phyloP scores from a whole-genome alignment of 2,329 filamentous ascomycete species.

The Penicillium janthinellum region DNA sequence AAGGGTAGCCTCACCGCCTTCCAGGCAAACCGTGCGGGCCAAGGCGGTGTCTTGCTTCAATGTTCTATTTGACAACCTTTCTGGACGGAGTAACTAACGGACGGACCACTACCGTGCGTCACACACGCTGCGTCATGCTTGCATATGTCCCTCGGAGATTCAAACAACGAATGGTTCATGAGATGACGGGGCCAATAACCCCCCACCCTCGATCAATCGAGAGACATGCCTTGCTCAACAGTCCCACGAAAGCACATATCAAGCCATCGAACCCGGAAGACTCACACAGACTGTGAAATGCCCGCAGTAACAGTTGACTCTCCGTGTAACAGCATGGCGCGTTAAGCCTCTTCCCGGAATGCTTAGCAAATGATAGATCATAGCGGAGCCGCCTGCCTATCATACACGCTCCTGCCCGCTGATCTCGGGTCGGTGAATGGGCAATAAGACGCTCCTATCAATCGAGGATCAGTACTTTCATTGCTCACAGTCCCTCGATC shows the following conservation, averaged over 20 bases:
- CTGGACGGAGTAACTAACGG: no score
- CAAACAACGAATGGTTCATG: constrained; percentile 9
- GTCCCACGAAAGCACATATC: no score
- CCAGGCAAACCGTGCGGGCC: background rate
- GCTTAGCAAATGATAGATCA: background rate
- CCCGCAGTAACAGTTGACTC: background rate
- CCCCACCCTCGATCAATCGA: no score
- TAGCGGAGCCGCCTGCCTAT: background rate
- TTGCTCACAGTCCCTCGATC: background rate
- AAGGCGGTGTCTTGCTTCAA: background rate
- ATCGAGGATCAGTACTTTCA: background rate
- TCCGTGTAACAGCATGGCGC: background rate
- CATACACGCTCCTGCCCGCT: background rate
- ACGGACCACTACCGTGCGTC: no score
- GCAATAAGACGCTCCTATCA: background rate
- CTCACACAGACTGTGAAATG: no score
- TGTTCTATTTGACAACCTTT: no score
- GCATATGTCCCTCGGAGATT: background rate
- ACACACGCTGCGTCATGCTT: background rate
- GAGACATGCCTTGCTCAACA: no score
- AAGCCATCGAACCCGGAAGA: no score
- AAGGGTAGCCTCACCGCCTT: background rate
- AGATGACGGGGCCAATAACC: constrained; percentile 29
- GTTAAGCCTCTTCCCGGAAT: background rate
- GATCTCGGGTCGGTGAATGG: background rate